Percentiles rank a stretch among this genome's conserved stretches.
Evolutionary conservation across 192 early-diverging fungal species (phyloP).

Genomic region (Coemansia sp.): DNA sequence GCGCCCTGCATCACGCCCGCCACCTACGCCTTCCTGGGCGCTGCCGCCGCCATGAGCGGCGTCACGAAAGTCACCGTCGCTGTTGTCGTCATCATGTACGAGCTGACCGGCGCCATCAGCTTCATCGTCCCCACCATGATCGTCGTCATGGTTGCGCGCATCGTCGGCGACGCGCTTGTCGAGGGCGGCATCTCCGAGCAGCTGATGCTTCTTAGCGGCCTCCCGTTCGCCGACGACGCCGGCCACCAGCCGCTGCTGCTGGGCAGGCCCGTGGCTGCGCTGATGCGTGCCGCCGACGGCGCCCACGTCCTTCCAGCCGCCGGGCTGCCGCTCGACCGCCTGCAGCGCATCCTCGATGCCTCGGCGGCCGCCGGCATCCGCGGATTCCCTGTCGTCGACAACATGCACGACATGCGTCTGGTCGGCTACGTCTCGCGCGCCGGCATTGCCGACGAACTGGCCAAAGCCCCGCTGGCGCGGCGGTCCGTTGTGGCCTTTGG

Average conservation of each 20-base stretch:
- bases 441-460: constrained; percentile 20
- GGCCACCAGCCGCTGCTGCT: constrained; percentile 45
- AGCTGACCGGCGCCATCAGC: constrained; percentile 92
- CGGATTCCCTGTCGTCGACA: constrained; percentile 79
- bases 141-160: constrained; percentile 75
- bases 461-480: background rate
- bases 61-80: constrained; percentile 88
- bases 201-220: constrained; percentile 75
- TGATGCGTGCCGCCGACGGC: constrained; percentile 54
- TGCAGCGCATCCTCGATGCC: constrained; percentile 58
- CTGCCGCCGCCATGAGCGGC: constrained; percentile 84
- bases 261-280: constrained; percentile 43
- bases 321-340: constrained; percentile 55
- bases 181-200: constrained; percentile 79
- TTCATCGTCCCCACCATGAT: constrained; percentile 84
- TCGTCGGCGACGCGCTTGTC: constrained; percentile 73
- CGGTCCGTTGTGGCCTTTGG: background rate
- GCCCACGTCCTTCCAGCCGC: constrained; percentile 61
- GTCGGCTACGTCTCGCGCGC: constrained; percentile 72
- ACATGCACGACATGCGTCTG: constrained; percentile 59
- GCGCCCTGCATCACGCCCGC: constrained; percentile 90
- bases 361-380: constrained; percentile 51
- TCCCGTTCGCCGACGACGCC: constrained; percentile 76
- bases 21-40: constrained; percentile 93
- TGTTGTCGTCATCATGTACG: constrained; percentile 98